These are phyloP conservation scores for Lactarius hengduanensis DNA, from an alignment of 768 basidiomycete species.

Conservation along the genomic window DNA sequence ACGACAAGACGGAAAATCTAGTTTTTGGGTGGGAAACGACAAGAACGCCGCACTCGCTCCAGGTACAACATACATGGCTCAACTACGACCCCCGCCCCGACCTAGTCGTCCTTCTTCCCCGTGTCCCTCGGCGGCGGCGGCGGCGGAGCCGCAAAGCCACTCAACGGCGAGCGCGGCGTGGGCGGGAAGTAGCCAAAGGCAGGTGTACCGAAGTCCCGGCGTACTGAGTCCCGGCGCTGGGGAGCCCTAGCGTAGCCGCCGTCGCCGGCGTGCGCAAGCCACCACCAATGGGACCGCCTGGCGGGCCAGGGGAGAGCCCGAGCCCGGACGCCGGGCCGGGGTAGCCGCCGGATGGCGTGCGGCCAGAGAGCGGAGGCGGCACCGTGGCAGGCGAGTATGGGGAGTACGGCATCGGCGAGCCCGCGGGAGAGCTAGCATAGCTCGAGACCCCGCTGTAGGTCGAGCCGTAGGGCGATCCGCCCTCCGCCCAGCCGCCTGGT, in stretches of 20 bases:
- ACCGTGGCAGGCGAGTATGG: slow-evolving; percentile 33
- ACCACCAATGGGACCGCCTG: not conserved
- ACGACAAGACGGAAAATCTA: not conserved
- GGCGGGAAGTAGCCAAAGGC: slow-evolving; percentile 38
- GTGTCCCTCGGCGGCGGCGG: slow-evolving; percentile 1
- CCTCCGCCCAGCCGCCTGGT: slow-evolving; percentile 51
- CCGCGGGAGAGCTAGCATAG: slow-evolving; percentile 39
- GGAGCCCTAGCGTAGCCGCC: slow-evolving; percentile 34
- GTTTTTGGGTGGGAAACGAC: not conserved
- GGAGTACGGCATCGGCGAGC: slow-evolving; percentile 35
- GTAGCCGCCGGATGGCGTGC: slow-evolving; percentile 10
- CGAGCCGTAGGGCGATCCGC: slow-evolving; percentile 40
- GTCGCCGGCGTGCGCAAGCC: slow-evolving; percentile 29
- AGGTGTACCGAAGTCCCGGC: not conserved
- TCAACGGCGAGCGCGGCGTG: slow-evolving; percentile 35
- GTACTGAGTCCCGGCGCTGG: slow-evolving; percentile 25
- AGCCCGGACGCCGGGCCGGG: slow-evolving; percentile 21
- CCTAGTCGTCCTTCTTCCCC: slow-evolving; percentile 14
- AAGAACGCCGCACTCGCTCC: not conserved
- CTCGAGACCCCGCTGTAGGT: slow-evolving; percentile 20
- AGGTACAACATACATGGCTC: slow-evolving; percentile 1
- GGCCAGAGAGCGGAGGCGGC: slow-evolving; percentile 11
- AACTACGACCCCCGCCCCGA: not conserved
- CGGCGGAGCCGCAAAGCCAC: slow-evolving; percentile 11
- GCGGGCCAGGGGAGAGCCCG: slow-evolving; percentile 20